Evolutionary conservation across 192 early-diverging fungal species (phyloP).

Genomic region (Chytriomyces confervae): DNA sequence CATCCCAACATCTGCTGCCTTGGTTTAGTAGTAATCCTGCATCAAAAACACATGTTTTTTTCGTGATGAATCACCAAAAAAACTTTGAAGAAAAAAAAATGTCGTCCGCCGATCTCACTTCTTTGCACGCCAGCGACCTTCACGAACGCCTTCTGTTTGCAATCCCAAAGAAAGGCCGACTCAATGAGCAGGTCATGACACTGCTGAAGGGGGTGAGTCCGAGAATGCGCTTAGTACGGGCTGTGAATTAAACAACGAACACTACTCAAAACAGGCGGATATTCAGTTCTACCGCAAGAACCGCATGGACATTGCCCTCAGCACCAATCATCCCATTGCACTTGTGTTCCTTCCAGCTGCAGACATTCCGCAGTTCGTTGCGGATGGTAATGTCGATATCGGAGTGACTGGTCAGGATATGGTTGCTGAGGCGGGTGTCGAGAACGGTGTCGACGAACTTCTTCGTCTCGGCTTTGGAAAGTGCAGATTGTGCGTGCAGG

Average conservation of each 20-base stretch:
- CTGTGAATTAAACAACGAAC: neutral
- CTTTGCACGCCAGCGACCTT: slow-evolving; percentile 49
- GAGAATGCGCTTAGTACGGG: neutral
- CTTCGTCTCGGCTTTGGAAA: slow-evolving; percentile 83
- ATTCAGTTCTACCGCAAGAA: slow-evolving; percentile 94
- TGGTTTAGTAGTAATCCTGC: neutral
- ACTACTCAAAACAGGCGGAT: slow-evolving; percentile 63
- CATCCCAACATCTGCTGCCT: neutral
- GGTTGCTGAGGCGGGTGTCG: slow-evolving; percentile 75
- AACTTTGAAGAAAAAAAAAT: neutral
- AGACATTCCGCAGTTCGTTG: slow-evolving; percentile 96
- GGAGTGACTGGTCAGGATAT: slow-evolving; percentile 88
- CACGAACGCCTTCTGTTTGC: slow-evolving; percentile 78
- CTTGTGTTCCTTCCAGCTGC: slow-evolving; percentile 94
- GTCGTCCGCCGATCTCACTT: neutral
- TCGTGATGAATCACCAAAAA: neutral
- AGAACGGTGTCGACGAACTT: slow-evolving; percentile 63
- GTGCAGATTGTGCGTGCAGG: slow-evolving; percentile 89
- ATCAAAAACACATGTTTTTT: neutral
- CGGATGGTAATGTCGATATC: slow-evolving; percentile 92
- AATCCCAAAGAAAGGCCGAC: slow-evolving; percentile 98
- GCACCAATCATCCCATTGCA: slow-evolving; percentile 90
- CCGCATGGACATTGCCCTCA: slow-evolving; percentile 96
- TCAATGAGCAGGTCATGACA: slow-evolving; percentile 85
- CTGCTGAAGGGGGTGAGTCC: slow-evolving; percentile 68